These are phyloP conservation scores for barrel medic (Medicago truncatula) DNA, from an alignment of 306 rosid species.

Conservation along the genomic window DNA sequence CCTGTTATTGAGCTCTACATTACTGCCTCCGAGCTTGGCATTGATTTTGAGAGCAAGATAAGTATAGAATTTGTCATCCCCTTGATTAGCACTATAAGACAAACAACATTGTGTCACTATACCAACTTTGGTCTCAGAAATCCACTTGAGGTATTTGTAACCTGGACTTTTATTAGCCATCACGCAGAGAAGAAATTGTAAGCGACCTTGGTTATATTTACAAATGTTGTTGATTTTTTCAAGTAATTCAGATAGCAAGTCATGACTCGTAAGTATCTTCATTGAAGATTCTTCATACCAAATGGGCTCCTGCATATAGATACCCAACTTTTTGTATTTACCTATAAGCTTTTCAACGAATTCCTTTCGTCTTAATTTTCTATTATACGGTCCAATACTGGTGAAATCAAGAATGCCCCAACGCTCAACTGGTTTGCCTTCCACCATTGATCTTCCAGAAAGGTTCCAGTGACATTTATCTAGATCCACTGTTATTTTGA, in stretches of 20 bases:
- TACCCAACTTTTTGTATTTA: constrained; percentile 63
- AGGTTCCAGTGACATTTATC: constrained; percentile 81
- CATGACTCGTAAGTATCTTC: constrained; percentile 44
- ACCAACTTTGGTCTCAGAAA: constrained; percentile 76
- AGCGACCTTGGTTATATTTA: constrained; percentile 23
- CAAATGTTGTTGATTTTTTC: constrained; percentile 42
- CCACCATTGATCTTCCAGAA: constrained; percentile 61
- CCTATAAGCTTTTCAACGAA: constrained; percentile 56
- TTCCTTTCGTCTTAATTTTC: constrained; percentile 35
- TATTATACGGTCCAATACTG: neutral
- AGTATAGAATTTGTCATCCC: constrained; percentile 63
- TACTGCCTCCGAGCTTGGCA: constrained; percentile 94
- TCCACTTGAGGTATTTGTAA: constrained; percentile 74
- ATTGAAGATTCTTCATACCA: constrained; percentile 49
- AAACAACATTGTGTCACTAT: constrained; percentile 84
- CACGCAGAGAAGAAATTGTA: constrained; percentile 75
- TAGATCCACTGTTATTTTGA: constrained; percentile 52
- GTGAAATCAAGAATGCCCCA: constrained; percentile 78
- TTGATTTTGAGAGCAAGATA: constrained; percentile 79
- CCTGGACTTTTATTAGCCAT: constrained; percentile 69
- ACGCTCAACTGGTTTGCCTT: constrained; percentile 58
- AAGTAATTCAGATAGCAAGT: constrained; percentile 53
- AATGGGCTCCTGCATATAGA: constrained; percentile 62
- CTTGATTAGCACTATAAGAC: constrained; percentile 53
- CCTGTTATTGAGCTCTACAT: constrained; percentile 64